Evolutionary conservation across 1,139 yeast genomes (phyloP).

Genomic region (Geotrichum bryndzae): DNA sequence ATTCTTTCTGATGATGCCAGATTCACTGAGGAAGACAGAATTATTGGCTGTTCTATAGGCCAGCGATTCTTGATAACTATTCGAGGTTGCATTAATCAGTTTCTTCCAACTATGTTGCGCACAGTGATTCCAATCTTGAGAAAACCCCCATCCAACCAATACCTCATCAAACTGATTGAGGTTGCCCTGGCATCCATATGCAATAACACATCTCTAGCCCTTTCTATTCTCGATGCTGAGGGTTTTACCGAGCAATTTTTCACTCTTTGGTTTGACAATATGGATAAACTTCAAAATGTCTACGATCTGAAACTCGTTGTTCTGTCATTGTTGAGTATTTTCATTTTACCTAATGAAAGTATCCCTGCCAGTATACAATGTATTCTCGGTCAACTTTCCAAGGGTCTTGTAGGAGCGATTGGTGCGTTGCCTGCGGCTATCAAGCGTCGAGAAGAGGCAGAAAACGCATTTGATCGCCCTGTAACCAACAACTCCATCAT

Average conservation of each 20-base stretch:
- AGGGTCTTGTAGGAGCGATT: constrained; percentile 46
- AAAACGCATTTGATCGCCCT: constrained; percentile 46
- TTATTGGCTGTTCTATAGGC: constrained; percentile 48
- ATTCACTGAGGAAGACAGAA: constrained; percentile 47
- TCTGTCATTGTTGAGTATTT: constrained; percentile 54
- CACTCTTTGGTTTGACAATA: constrained; percentile 57
- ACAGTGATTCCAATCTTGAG: constrained; percentile 25
- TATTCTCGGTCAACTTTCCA: constrained; percentile 41
- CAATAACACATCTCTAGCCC: constrained; percentile 52
- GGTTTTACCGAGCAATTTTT: constrained; percentile 50
- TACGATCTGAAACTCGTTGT: constrained; percentile 73
- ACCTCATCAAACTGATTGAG: constrained; percentile 54
- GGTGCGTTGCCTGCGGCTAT: constrained; percentile 66
- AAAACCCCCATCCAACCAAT: constrained; percentile 35
- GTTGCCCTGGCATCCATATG: constrained; percentile 60
- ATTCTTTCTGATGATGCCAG: constrained; percentile 37
- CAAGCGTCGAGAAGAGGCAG: constrained; percentile 53
- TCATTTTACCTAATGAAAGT: constrained; percentile 40
- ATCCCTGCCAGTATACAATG: constrained; percentile 31
- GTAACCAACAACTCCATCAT: constrained; percentile 29
- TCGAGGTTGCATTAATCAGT: constrained; percentile 36
- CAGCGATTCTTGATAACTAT: constrained; percentile 51
- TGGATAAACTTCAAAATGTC: constrained; percentile 60
- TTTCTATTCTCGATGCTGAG: constrained; percentile 47
- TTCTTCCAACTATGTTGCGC: constrained; percentile 41